Evolutionary conservation across 495 filamentous ascomycete species (phyloP).

Genomic region (Apiosordaria backusii): DNA sequence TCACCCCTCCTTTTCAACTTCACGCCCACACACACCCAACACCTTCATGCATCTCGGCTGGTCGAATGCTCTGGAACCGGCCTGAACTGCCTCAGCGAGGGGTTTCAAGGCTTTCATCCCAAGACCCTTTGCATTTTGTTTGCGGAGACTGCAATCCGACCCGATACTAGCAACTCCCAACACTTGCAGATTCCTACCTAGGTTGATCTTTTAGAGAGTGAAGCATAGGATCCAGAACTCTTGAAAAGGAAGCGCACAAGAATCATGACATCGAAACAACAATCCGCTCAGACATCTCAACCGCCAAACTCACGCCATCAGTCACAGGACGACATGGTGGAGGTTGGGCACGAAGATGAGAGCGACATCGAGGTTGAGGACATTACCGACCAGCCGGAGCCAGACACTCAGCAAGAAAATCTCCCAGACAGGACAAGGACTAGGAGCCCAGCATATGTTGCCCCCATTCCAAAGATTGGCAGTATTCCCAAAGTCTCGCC

Average conservation of each 20-base stretch:
- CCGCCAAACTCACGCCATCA: background rate
- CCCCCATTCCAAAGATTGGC: slow-evolving; percentile 33
- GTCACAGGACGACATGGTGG: slow-evolving; percentile 2
- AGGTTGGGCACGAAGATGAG: slow-evolving; percentile 4
- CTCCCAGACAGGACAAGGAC: slow-evolving; percentile 15
- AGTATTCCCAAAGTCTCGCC: slow-evolving; percentile 22
- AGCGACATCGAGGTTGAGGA: slow-evolving; percentile 9
- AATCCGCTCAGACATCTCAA: background rate
- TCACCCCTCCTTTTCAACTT: background rate
- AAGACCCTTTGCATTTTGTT: background rate
- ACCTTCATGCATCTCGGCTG: background rate
- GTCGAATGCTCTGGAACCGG: slow-evolving; percentile 4
- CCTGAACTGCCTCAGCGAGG: background rate
- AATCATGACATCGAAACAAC: background rate
- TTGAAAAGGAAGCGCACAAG: background rate
- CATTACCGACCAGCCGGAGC: background rate
- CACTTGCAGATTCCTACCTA: background rate
- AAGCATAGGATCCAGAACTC: background rate
- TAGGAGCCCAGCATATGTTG: slow-evolving; percentile 31
- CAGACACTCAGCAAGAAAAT: slow-evolving; percentile 6
- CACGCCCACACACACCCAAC: slow-evolving; percentile 4
- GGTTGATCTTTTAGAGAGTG: background rate
- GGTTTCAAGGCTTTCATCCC: slow-evolving; percentile 4
- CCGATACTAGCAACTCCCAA: background rate
- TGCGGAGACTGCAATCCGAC: background rate